Evolutionary conservation across 2,329 filamentous ascomycete species (phyloP), one percentile per base, ranked within the genome.

Genomic region (Chaetomium olivaceum): DNA sequence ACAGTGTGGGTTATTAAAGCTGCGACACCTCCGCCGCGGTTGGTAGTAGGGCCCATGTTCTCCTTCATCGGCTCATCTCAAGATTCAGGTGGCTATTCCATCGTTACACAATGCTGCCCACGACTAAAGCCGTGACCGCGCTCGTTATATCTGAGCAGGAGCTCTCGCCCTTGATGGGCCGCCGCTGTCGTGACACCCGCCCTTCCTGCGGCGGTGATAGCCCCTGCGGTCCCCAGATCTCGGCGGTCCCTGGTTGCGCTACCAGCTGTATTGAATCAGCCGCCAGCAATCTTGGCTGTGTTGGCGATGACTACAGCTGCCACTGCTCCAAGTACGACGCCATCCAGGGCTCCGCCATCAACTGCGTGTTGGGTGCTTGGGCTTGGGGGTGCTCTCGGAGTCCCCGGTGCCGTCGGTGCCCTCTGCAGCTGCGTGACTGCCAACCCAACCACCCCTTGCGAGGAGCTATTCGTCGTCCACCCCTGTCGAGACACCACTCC

Each of bases 241-340:
- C 58, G 1, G 51, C 51, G 14, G 33, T 65, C 21, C 58, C 58
- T 12, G 21, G 23, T 21, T 65, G 63, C 16, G 63, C 58, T 14
- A 31, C 59, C 9, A 19, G n/a, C 29, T 65, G 63, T 19, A 65
- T 65, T 29, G 63, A 61, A 23, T 57, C 58, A 6, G 58, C 52
- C 29, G 63, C 51, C 21, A 29, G 54, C 8, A 23, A 25, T 4
- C n/a, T 61, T 16, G 63, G 63, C 9, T 65, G 63, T 25, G 29
- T 14, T 3, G 43, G 46, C 16, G 39, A 39, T 16, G 63, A 65
- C 43, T 65, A 65, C 21, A n/a, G 12, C 16, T 65, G 63, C 58
- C 63, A 61, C 1, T 65, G 63, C 31, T 8, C 52, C 21, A 51
- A 56, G 16, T 46, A 33, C 27, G 19, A 16, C 16, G 50, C 51